Evolutionary conservation across 768 basidiomycete genomes (phyloP), one percentile per base, ranked within the genome.

Genomic region (Kockovaella imperatae): DNA sequence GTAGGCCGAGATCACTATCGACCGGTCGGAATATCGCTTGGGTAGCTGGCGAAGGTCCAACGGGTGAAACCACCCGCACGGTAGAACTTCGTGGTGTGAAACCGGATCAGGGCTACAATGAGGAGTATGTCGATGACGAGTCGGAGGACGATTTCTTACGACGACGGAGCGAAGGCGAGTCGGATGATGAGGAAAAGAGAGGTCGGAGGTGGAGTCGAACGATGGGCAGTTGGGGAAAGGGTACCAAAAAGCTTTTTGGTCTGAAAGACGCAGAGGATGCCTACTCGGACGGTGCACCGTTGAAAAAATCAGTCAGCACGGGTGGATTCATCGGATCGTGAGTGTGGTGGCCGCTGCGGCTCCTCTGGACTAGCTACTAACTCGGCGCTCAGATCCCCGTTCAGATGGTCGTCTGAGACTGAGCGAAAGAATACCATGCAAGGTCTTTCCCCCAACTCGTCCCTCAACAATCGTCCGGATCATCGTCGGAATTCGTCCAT

Each of bases 1-100:
- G 79, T 20, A 76, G 79, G 42, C 76, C 78, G 42, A 44, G 69
- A 6, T 68, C 53, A 28, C 50, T 67, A 10, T 62, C 60, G 26
- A 68, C 65, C 3, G 67, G 69, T 2, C 29, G 60, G 31, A 67
- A 67, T 35, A 57, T 70, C 21, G 58, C 47, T 8, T 63, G 59
- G 52, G 57, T 47, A 8, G 39, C 59, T 1, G 39, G 40, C 17
- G 43, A 60, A 5, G 53, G 45, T 10, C 52, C 49, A 23, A 46
- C 62, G 35, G 59, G 58, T 5, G 53, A 57, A 23, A 52, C 57
- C 34, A 54, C 36, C 11, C 28, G 59, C n/a, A 43, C 49, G 20
- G 50, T 55, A 34, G 53, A 57, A 31, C 49, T 65, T 25, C 45
- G 52, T 42, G 60, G 53, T 36, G 48, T 53, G 13, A 36, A 28